Percentiles rank a stretch among this genome's conserved stretches.
These are phyloP conservation scores for Durio zibethinus DNA, from an alignment of 345 rosid genomes.

Conservation along the genomic window DNA sequence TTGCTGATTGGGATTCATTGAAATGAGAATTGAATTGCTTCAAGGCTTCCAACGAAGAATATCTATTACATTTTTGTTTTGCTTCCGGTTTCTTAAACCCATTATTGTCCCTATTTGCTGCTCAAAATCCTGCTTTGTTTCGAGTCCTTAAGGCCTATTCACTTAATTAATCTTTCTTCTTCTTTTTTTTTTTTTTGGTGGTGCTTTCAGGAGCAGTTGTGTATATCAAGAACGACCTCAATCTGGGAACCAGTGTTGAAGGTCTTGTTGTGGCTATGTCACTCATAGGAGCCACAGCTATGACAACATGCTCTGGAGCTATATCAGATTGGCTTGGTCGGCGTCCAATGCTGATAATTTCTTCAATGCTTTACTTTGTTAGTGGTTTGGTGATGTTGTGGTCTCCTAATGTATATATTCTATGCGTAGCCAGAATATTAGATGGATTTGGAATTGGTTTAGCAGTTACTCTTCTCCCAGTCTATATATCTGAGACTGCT, in stretches of 20 bases:
- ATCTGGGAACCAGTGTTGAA: slow-evolving; percentile 60
- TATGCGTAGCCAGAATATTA: slow-evolving; percentile 75
- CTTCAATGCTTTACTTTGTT: slow-evolving; percentile 73
- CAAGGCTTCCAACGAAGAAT: background rate
- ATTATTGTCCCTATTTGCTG: background rate
- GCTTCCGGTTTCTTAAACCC: background rate
- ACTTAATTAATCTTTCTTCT: background rate
- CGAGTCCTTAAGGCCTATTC: background rate
- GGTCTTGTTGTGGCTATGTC: slow-evolving; percentile 97
- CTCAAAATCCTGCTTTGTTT: background rate
- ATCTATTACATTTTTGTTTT: background rate
- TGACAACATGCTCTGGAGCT: slow-evolving; percentile 93
- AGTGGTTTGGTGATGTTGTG: slow-evolving; percentile 87
- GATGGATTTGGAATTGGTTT: slow-evolving; percentile 94
- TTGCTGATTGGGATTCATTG: background rate
- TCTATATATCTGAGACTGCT: slow-evolving; percentile 94
- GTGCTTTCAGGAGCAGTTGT: slow-evolving; percentile 68
- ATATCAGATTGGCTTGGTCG: slow-evolving; percentile 94
- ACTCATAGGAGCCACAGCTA: slow-evolving; percentile 80
- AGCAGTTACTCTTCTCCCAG: slow-evolving; percentile 84
- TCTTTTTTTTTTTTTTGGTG: background rate
- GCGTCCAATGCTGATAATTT: slow-evolving; percentile 84
- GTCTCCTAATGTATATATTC: slow-evolving; percentile 88
- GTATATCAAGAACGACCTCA: slow-evolving; percentile 73
- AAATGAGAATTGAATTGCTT: background rate